Evolutionary conservation across 2,329 filamentous ascomycete species (phyloP).

Genomic region (Laburnicola sp.): DNA sequence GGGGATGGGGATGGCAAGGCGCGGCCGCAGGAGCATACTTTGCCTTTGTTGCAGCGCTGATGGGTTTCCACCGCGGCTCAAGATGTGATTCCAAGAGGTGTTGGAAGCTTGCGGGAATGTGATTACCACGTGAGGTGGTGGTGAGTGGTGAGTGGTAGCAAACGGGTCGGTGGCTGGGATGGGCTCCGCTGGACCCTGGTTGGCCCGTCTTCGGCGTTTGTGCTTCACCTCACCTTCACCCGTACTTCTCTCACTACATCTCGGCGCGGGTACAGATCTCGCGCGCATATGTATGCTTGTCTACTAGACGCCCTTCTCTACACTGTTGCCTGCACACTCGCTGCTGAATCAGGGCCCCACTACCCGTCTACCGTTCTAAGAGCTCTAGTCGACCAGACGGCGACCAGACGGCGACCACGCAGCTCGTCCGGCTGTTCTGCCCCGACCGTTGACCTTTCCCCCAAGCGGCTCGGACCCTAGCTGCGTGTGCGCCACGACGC

Average conservation of each 20-base stretch:
- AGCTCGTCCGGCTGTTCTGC: not conserved
- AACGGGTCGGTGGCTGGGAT: not conserved
- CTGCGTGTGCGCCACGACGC: not conserved
- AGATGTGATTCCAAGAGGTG: not conserved
- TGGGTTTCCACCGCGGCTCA: too few species aligned
- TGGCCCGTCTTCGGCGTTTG: constrained; percentile 1
- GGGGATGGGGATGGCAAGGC: not conserved
- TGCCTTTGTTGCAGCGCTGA: not conserved
- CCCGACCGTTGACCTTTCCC: too few species aligned
- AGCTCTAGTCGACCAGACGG: not conserved
- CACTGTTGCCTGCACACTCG: constrained; percentile 1
- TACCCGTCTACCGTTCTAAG: constrained; percentile 14
- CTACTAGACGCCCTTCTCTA: not conserved
- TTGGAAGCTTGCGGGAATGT: too few species aligned
- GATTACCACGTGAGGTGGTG: too few species aligned
- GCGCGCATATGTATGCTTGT: not conserved
- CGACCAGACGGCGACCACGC: not conserved
- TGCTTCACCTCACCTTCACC: not conserved
- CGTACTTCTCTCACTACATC: not conserved
- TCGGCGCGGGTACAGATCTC: not conserved
- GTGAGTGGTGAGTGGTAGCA: not conserved
- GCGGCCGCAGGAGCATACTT: not conserved
- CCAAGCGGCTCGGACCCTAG: not conserved
- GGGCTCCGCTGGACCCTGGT: too few species aligned
- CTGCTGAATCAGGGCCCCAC: constrained; percentile 14